phyloP scores from a whole-genome alignment of 2,329 filamentous ascomycete genomes.

The Colletotrichum tropicicola region DNA sequence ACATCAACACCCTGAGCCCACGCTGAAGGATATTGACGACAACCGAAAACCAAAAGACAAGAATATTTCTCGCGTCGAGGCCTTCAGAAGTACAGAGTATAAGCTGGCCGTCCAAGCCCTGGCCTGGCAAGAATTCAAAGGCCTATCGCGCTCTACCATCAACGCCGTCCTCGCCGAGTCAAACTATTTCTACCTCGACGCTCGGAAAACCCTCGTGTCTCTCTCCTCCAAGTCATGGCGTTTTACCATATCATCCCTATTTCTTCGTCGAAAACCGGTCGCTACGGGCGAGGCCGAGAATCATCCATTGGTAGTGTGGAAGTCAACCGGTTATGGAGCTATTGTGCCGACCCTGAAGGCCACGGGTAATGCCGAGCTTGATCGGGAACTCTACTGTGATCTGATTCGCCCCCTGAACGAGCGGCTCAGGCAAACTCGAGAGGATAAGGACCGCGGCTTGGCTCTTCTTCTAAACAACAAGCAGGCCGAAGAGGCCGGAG shows the following conservation, averaged over 20 bases:
- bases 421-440: slow-evolving; percentile 51
- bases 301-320: slow-evolving; percentile 72
- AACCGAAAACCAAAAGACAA: too few relatives aligned
- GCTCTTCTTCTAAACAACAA: slow-evolving; percentile 64
- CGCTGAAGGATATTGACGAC: too few relatives aligned
- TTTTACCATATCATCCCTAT: slow-evolving; percentile 76
- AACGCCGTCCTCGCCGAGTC: slow-evolving; percentile 82
- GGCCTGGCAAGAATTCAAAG: slow-evolving; percentile 79
- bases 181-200: slow-evolving; percentile 81
- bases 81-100: slow-evolving; percentile 74
- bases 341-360: slow-evolving; percentile 69
- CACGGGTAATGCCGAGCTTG: slow-evolving; percentile 72
- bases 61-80: slow-evolving; percentile 66
- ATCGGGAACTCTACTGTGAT: slow-evolving; percentile 67
- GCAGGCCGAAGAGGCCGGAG: slow-evolving; percentile 66
- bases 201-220: slow-evolving; percentile 73
- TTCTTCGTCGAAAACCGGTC: slow-evolving; percentile 70
- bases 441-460: slow-evolving; percentile 60
- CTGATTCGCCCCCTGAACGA: slow-evolving; percentile 63
- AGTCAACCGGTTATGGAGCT: slow-evolving; percentile 59
- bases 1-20: slow-evolving; percentile 40
- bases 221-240: slow-evolving; percentile 81
- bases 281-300: slow-evolving; percentile 63
- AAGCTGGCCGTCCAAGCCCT: slow-evolving; percentile 73
- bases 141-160: slow-evolving; percentile 76